Evolutionary conservation across 768 basidiomycete genomes (phyloP), one percentile per base, ranked within the genome.

Genomic region (Tulasnella sp.): DNA sequence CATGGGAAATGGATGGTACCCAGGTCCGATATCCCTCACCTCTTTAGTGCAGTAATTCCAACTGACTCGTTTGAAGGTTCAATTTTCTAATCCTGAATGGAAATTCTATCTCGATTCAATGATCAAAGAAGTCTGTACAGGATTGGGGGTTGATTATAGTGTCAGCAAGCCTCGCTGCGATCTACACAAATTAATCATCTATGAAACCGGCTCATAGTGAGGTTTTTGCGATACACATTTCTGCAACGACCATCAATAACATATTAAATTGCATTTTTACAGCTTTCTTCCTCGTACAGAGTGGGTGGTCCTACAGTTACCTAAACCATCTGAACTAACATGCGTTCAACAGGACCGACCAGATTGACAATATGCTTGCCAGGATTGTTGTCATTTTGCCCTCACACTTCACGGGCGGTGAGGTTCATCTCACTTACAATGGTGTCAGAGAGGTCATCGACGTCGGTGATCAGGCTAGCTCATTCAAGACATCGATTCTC

Each of bases 141-240:
- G 59, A 1, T 58, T 75, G 1, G 72, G 72, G 0, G 69, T 72
- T 10, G 51, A 58, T 42, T 55, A 58, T 10, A 42, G 61, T 1
- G 56, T 58, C 0, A 57, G 59, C 19, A 48, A 58, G 3, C 69
- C 71, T 8, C 60, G 58, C 5, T 66, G 64, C 56, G 69, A 74
- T 49, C 55, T 72, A 5, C 67, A 73, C 54, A 75, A 75, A 57
- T 64, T 75, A 1, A 60, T 75, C 4, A 56, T 75, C 13, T 73
- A 74, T 46, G 69, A 75, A 56, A 61, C 61, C 0, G 72, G 73
- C 24, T 74, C 73, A 4, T 71, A 72, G 74, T 76, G 47, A 55
- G 72, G 65, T n/a, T n/a, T n/a, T n/a, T n/a, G n/a, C n/a, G n/a
- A n/a, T n/a, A n/a, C n/a, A n/a, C n/a, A n/a, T n/a, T n/a, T n/a